Evolutionary conservation across 2,329 filamentous ascomycete species (phyloP), one percentile per base, ranked within the genome.

Genomic region (Lithohypha guttulata): DNA sequence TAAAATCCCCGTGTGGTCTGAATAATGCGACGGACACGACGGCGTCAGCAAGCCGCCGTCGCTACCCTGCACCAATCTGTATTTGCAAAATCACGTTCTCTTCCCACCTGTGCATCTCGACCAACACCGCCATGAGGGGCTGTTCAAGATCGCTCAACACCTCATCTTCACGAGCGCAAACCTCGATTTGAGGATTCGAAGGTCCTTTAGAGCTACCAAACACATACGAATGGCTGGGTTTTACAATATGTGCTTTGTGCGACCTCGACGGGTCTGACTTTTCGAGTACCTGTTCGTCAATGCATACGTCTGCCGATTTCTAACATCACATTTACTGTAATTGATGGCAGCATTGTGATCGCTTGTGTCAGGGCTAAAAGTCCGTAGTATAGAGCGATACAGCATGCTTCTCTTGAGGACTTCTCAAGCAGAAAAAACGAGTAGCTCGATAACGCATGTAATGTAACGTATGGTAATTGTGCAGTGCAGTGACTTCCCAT

Each of bases 101-200:
- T 37, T 28, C 26, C 26, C n/a, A n/a, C 13, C 14, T 23, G 11
- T 14, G 26, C 10, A n/a, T 39, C 19, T 30, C 35, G 20, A 39
- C 35, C 26, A 31, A 30, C 26, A 39, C 27, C 35, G 35, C 27
- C 27, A 23, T 30, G 25, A 31, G 18, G 35, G 35, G 35, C 26
- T 21, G 20, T 18, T 17, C 31, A n/a, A 18, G 11, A 13, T 21
- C 9, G 31, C 15, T 3, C 3, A 21, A 21, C n/a, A n/a, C n/a
- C n/a, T n/a, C n/a, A n/a, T n/a, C n/a, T n/a, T n/a, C n/a, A n/a
- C n/a, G n/a, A n/a, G n/a, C n/a, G n/a, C n/a, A n/a, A n/a, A n/a
- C 29, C 20, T 8, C 29, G 14, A 15, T 5, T 32, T 17, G 10
- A 14, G 15, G 7, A 32, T 25, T 25, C n/a, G n/a, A n/a, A n/a